These are phyloP conservation scores for Monilinia laxa DNA, from an alignment of 2,329 filamentous ascomycete species.

Conservation along the genomic window DNA sequence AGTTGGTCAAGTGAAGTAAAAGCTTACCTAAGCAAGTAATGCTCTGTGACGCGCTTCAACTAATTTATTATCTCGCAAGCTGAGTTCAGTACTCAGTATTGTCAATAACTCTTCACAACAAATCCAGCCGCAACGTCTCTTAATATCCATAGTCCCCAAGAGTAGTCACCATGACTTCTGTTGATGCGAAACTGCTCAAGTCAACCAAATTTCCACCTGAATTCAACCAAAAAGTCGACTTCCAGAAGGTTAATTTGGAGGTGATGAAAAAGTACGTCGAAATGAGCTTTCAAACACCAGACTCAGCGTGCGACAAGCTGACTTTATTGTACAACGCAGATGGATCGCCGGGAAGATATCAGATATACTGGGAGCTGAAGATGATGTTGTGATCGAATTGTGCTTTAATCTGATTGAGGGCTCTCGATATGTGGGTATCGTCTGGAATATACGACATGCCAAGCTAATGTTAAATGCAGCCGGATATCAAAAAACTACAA, in stretches of 20 bases:
- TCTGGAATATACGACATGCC: conserved; percentile 21
- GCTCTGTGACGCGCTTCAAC: conserved; percentile 15
- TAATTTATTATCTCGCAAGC: not conserved
- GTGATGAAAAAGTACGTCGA: conserved; percentile 88
- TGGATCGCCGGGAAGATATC: conserved; percentile 92
- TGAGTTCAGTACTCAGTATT: not conserved
- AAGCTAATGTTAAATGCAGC: conserved; percentile 54
- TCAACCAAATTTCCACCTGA: conserved; percentile 91
- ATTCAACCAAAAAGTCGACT: conserved; percentile 95
- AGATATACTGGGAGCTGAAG: conserved; percentile 85
- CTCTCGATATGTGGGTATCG: conserved; percentile 65
- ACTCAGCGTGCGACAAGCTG: conserved; percentile 25
- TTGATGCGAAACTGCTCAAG: conserved; percentile 85
- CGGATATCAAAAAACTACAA: conserved; percentile 92
- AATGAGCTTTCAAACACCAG: conserved; percentile 25
- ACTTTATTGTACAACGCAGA: conserved; percentile 48
- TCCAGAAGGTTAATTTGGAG: conserved; percentile 93
- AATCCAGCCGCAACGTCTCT: not conserved
- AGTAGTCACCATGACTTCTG: conserved; percentile 63
- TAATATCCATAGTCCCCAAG: not conserved
- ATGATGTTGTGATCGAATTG: conserved; percentile 93
- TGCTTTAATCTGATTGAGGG: conserved; percentile 70
- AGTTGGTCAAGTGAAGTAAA: no score
- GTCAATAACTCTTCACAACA: not conserved
- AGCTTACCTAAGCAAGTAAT: conserved; percentile 13